A percentile compares a stretch with the other conserved stretches of the same genome.
These are phyloP conservation scores for Pleurotus citrinopileatus DNA, from an alignment of 768 basidiomycete species.

Conservation along the genomic window DNA sequence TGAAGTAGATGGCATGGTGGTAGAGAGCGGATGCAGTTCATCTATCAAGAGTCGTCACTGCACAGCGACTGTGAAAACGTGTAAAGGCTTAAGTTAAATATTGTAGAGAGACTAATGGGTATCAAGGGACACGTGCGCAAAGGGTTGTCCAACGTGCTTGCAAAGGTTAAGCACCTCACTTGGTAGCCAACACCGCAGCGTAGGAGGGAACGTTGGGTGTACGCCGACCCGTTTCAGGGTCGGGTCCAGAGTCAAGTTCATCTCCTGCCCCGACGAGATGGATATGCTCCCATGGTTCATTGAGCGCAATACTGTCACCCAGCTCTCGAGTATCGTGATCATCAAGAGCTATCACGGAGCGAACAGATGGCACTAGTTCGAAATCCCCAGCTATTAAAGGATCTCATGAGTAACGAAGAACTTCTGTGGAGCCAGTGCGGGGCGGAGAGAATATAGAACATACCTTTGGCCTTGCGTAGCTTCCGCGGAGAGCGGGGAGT, in stretches of 20 bases:
- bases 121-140: neutral
- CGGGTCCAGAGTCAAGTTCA: conserved; percentile 15
- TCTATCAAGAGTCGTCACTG: conserved; percentile 5
- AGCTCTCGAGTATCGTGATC: conserved; percentile 39
- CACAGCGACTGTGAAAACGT: neutral
- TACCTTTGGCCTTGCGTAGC: conserved; percentile 40
- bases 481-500: conserved; percentile 26
- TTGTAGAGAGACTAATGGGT: neutral
- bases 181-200: conserved; percentile 10
- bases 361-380: conserved; percentile 52
- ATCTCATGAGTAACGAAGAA: neutral
- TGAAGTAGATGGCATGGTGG: neutral
- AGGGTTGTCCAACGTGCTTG: neutral
- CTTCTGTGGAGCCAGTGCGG: neutral
- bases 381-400: conserved; percentile 44
- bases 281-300: conserved; percentile 63
- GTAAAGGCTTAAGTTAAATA: neutral
- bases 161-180: neutral
- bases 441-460: conserved; percentile 17
- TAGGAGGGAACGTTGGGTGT: conserved; percentile 8
- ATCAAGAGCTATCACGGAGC: conserved; percentile 57
- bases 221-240: neutral
- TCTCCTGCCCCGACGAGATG: conserved; percentile 34
- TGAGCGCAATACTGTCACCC: conserved; percentile 22
- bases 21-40: conserved; percentile 5